phyloP scores from a whole-genome alignment of 2,329 filamentous ascomycete genomes.

The Cladophialophora yegresii region DNA sequence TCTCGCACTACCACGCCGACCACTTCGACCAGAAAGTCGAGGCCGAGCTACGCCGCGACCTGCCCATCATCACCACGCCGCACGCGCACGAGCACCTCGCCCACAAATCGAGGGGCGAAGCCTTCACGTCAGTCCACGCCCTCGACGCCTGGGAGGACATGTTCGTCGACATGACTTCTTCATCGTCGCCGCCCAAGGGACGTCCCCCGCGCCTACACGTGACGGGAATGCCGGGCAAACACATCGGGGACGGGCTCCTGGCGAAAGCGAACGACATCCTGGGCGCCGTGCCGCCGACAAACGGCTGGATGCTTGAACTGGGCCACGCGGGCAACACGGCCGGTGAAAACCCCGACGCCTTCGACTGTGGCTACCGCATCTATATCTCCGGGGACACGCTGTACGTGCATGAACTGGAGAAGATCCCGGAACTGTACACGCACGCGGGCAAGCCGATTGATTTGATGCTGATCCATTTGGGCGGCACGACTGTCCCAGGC shows the following conservation, averaged over 20 bases:
- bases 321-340: conserved; percentile 47
- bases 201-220: conserved; percentile 55
- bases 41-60: conserved; percentile 51
- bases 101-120: conserved; percentile 47
- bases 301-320: conserved; percentile 67
- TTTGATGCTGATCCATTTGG: conserved; percentile 67
- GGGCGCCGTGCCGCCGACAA: conserved; percentile 61
- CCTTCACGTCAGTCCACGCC: conserved; percentile 58
- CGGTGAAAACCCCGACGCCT: conserved; percentile 34
- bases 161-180: conserved; percentile 47
- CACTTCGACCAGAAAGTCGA: conserved; percentile 60
- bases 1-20: conserved; percentile 66
- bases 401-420: conserved; percentile 62
- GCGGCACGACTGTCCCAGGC: conserved; percentile 65
- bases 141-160: conserved; percentile 60
- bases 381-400: conserved; percentile 70
- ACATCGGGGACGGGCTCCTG: conserved; percentile 54
- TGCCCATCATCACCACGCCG: conserved; percentile 66
- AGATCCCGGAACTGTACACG: conserved; percentile 59
- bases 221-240: conserved; percentile 66
- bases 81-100: conserved; percentile 60
- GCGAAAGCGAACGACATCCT: conserved; percentile 52
- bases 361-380: conserved; percentile 58
- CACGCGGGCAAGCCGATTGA: conserved; percentile 57
- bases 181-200: conserved; percentile 3